These are phyloP conservation scores for Vaccinium darrowii DNA, from an alignment of 148 eudicot genomes.

Conservation along the genomic window DNA sequence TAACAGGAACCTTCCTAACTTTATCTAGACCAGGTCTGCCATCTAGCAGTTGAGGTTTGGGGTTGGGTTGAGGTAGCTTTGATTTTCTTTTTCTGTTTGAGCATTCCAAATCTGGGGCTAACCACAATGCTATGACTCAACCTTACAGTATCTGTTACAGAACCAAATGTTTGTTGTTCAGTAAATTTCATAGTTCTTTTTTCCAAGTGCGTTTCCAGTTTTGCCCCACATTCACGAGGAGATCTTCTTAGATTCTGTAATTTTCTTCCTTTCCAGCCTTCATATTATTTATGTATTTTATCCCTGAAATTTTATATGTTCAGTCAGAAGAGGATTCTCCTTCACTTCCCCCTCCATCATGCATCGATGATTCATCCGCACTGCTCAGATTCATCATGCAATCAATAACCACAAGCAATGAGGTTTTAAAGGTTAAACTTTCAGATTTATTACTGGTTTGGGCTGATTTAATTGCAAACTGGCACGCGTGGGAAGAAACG, in stretches of 20 bases:
- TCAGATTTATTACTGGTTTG: conserved; percentile 54
- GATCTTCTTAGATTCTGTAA: conserved; percentile 8
- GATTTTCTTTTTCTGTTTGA: neutral
- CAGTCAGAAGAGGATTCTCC: conserved; percentile 46
- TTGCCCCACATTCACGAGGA: neutral
- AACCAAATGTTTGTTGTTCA: neutral
- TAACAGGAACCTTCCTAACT: neutral
- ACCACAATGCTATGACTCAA: neutral
- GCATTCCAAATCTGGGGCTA: neutral
- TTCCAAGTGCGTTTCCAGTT: neutral
- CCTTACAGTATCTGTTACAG: neutral
- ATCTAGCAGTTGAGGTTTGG: neutral
- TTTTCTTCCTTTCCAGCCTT: neutral
- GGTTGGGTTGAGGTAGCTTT: neutral
- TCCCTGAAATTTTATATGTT: neutral
- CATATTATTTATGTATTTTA: neutral
- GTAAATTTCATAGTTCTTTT: neutral
- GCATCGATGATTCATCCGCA: conserved; percentile 66
- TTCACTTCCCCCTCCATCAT: conserved; percentile 33
- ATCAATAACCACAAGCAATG: conserved; percentile 32
- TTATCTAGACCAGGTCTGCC: neutral
- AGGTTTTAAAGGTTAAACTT: conserved; percentile 43
- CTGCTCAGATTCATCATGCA: conserved; percentile 60
- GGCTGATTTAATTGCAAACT: conserved; percentile 60
- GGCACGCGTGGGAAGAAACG: conserved; percentile 80